Conservation (phyloP, 2,329 filamentous ascomycete genomes). For the Fusarium nanum region DNA sequence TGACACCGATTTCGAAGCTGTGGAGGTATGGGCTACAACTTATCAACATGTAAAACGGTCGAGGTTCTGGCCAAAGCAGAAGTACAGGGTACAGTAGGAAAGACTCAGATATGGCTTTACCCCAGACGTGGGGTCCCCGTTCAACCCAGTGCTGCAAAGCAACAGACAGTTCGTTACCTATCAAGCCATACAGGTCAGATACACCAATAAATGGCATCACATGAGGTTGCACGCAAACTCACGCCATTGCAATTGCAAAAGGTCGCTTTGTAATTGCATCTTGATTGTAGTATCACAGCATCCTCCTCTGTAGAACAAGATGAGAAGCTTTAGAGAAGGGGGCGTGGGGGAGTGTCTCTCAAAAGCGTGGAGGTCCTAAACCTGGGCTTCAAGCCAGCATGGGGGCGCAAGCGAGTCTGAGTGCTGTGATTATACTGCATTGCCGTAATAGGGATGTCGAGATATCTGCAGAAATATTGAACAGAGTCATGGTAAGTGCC, state of each 20-base stretch:
- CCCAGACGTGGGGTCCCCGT: constrained; percentile 24
- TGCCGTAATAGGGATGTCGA: not conserved
- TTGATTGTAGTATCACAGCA: constrained; percentile 11
- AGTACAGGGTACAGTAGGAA: constrained; percentile 9
- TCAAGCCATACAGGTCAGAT: constrained; percentile 15
- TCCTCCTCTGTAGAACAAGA: constrained; percentile 20
- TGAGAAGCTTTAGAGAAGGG: constrained; percentile 28
- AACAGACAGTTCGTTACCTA: constrained; percentile 15
- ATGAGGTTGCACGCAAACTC: constrained; percentile 13
- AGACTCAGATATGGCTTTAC: constrained; percentile 4
- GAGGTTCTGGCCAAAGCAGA: not conserved
- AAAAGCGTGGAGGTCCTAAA: constrained; percentile 36
- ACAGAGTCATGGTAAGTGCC: constrained; percentile 4
- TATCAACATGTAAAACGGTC: not conserved
- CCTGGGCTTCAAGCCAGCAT: constrained; percentile 21
- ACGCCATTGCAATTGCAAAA: constrained; percentile 20
- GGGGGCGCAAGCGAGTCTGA: constrained; percentile 31
- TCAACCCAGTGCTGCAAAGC: constrained; percentile 5
- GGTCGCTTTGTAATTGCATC: constrained; percentile 16
- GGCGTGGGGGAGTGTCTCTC: constrained; percentile 40
- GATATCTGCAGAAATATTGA: not conserved
- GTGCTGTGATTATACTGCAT: constrained; percentile 21
- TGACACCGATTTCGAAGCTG: constrained; percentile 3
- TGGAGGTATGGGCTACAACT: not conserved
- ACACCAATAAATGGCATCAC: constrained; percentile 9